Conservation (phyloP, 2,329 filamentous ascomycete genomes). For the Phaeomoniella chlamydospora region DNA sequence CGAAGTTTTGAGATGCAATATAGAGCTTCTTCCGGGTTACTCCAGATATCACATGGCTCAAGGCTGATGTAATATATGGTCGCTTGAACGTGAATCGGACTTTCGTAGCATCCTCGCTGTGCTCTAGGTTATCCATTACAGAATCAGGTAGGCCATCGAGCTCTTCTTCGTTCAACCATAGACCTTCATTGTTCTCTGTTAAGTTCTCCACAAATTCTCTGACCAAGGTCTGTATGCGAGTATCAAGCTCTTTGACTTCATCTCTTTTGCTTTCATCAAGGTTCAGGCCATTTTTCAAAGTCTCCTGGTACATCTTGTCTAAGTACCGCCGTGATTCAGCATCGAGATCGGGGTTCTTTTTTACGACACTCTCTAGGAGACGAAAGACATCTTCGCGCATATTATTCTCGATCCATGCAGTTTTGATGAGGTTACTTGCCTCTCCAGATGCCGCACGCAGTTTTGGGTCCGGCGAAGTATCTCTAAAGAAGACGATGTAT, state of each 20-base stretch:
- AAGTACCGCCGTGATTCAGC: slow-evolving; percentile 27
- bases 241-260: slow-evolving; percentile 35
- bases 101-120: slow-evolving; percentile 18
- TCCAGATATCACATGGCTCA: slow-evolving; percentile 61
- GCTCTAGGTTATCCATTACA: background rate
- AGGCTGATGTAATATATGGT: slow-evolving; percentile 61
- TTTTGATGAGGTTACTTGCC: slow-evolving; percentile 55
- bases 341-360: slow-evolving; percentile 24
- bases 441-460: slow-evolving; percentile 61
- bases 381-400: slow-evolving; percentile 33
- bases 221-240: slow-evolving; percentile 30
- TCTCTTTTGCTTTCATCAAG: slow-evolving; percentile 26
- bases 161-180: slow-evolving; percentile 35
- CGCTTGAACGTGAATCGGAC: slow-evolving; percentile 67
- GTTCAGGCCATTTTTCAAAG: slow-evolving; percentile 28
- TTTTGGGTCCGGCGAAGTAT: slow-evolving; percentile 53
- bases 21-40: slow-evolving; percentile 56
- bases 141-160: background rate
- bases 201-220: slow-evolving; percentile 36
- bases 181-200: slow-evolving; percentile 34
- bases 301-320: slow-evolving; percentile 32
- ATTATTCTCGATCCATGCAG: slow-evolving; percentile 28
- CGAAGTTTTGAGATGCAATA: slow-evolving; percentile 69
- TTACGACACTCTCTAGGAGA: slow-evolving; percentile 26
- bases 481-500: slow-evolving; percentile 65